These are phyloP conservation scores for Ilyonectria sp. DNA, from an alignment of 2,329 filamentous ascomycete genomes.

Conservation along the genomic window DNA sequence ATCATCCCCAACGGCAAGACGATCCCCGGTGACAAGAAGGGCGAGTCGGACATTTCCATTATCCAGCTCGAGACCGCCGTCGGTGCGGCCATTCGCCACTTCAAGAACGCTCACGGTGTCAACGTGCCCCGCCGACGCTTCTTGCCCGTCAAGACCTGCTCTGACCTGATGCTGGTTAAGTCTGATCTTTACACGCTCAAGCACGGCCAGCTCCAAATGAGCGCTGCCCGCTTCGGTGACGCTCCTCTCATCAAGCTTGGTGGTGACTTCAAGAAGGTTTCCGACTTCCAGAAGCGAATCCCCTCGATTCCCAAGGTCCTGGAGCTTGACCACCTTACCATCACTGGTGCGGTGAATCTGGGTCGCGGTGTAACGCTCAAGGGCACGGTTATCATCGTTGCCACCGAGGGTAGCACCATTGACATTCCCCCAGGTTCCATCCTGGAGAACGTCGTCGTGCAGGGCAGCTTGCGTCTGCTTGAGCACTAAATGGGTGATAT, in stretches of 20 bases:
- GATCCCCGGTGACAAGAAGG: conserved; percentile 99
- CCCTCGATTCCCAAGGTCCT: conserved; percentile 91
- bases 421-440: conserved; percentile 97
- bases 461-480: conserved; percentile 88
- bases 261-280: conserved; percentile 99
- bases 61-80: conserved; percentile 99
- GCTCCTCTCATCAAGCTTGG: conserved; percentile 99
- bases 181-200: conserved; percentile 98
- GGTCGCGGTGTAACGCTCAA: conserved; percentile 96
- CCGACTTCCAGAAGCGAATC: conserved; percentile 92
- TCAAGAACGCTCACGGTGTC: conserved; percentile 98
- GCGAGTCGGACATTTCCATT: conserved; percentile 97
- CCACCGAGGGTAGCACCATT: conserved; percentile 97
- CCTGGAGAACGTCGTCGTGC: conserved; percentile 98
- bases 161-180: conserved; percentile 99
- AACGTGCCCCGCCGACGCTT: conserved; percentile 98
- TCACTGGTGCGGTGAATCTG: conserved; percentile 97
- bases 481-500: conserved; percentile 67
- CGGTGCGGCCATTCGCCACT: conserved; percentile 98
- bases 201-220: conserved; percentile 98
- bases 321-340: conserved; percentile 94
- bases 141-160: conserved; percentile 99
- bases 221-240: conserved; percentile 95
- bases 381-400: conserved; percentile 99
- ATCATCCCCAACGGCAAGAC: conserved; percentile 99